Base-by-base conservation (phyloP, 768 basidiomycete genomes). In the Leccinum imitatum region DNA sequence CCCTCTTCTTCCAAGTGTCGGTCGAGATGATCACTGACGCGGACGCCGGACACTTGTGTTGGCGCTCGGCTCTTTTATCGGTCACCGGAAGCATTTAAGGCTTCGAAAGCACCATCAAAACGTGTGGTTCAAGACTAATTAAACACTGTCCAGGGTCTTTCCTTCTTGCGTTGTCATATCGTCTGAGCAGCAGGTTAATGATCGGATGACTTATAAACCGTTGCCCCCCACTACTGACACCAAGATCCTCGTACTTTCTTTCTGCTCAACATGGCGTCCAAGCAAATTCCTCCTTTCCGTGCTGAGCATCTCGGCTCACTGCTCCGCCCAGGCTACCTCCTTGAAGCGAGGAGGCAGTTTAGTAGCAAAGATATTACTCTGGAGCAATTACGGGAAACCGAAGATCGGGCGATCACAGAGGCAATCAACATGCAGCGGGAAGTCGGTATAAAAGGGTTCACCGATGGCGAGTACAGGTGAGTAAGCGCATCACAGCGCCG, bases 261-360 rank as follows among this genome's bases (percentile, higher is more conserved):
- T 30, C 30, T 27, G 47, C 47, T 41, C 2, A 58, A 30, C 6
- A 72, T 72, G 68, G 19, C 54, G 0, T 23, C 58, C 10, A 72
- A 66, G 54, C 67, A 72, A 41, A 59, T 37, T 15, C 79, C 79
- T 6, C 80, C 79, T 30, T 79, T 79, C 70, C 75, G 78, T 27
- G 78, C 79, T n/a, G 79, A 80, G 54, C 80, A 80, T 62, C 59
- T 79, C 11, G 80, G 80, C 31, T 80, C 78, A 7, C 68, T 81
- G 33, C 78, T 79, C 58, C 76, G 80, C 5, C 80, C 80, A 25
- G 58, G 62, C 6, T 64, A 71, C 54, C 75, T 80, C 14, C 76
- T 80, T 25, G 64, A 75, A 50, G 76, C 74, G 57, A 71, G 77
- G 21, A 70, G 51, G 41, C 65, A 71, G 37, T 73, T 76, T 55